Percentiles rank a stretch among this genome's conserved stretches.
phyloP scores from a whole-genome alignment of 2,329 filamentous ascomycete species.

The Sphaerulina populicola region DNA sequence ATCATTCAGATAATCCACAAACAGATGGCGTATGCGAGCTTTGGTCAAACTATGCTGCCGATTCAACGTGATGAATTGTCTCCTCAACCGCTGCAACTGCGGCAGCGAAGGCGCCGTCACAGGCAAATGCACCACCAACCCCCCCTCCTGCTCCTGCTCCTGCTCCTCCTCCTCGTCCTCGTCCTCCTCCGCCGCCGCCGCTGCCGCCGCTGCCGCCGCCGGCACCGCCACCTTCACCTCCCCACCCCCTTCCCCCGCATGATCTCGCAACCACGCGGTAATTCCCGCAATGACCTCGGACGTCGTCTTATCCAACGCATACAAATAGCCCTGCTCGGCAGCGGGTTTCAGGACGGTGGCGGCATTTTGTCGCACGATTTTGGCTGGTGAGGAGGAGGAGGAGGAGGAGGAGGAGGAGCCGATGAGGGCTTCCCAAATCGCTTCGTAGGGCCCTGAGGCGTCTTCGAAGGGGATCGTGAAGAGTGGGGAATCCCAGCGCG shows the following conservation, averaged over 20 bases:
- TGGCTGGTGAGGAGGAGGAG: slow-evolving; percentile 52
- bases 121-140: slow-evolving; percentile 55
- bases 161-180: slow-evolving; percentile 52
- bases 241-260: slow-evolving; percentile 53
- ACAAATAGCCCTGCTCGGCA: slow-evolving; percentile 62
- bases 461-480: slow-evolving; percentile 75
- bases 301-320: slow-evolving; percentile 69
- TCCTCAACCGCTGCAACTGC: slow-evolving; percentile 66
- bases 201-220: too few species aligned
- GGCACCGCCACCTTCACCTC: slow-evolving; percentile 46
- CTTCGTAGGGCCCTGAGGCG: slow-evolving; percentile 55
- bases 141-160: slow-evolving; percentile 20
- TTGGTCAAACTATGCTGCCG: slow-evolving; percentile 50
- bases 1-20: slow-evolving; percentile 39
- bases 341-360: slow-evolving; percentile 62
- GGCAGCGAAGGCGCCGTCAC: slow-evolving; percentile 58
- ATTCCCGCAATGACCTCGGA: slow-evolving; percentile 67
- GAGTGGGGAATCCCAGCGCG: slow-evolving; percentile 72
- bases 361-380: slow-evolving; percentile 62
- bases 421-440: slow-evolving; percentile 65
- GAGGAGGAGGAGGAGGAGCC: too few species aligned
- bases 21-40: slow-evolving; percentile 33
- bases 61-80: slow-evolving; percentile 70
- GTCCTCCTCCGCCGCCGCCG: slow-evolving; percentile 41
- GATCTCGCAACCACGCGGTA: slow-evolving; percentile 57